Evolutionary conservation across 352 stramenopile genomes (phyloP), one percentile per base, ranked within the genome.

Genomic region (Phytophthora macrochlamydospora): DNA sequence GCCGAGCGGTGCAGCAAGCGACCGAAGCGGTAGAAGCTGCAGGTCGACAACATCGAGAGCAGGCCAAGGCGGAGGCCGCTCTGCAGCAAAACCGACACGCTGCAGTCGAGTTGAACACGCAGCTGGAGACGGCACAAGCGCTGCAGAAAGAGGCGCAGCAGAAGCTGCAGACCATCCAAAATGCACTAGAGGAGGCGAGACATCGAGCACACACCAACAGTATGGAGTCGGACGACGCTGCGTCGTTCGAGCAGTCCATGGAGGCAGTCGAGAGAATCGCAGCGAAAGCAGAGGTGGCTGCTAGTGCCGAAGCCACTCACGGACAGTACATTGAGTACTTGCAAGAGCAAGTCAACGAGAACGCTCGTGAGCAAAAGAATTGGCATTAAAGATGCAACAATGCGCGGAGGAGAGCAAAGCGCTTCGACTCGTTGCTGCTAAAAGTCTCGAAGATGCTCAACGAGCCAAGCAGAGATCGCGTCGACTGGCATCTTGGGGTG

Each of bases 231-330:
- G 63, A 53, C 45, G 62, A 68, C 1, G 46, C 70, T 7, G 62
- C 54, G 2, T 60, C 66, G 0, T 54, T 56, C 13, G 50, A 62
- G 2, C 56, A 78, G 6, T 53, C 62, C 1, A 68, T 43, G 5
- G 73, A 81, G 13, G 61, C 62, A 1, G 62, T 91, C 7, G 76
- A 65, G 7, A 69, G 76, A 0, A 67, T 90, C 18, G 71, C 77
- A n/a, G 83, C 83, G 1, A 84, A 92, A 67, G 59, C 83, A 0
- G 79, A 90, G 62, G 77, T 92, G 11, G 81, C 87, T 6, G 56
- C 65, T 0, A 83, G 67, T 11, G 51, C 71, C 0, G 77, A 92
- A 58, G 77, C 81, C 9, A 88, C 79, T 11, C 69, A 85, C 44
- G 42, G 40, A 0, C 71, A 77, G 12, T 60, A 72, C 2, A 32